phyloP scores from a whole-genome alignment of 2,329 filamentous ascomycete species.

The Sphaceloma murrayae region DNA sequence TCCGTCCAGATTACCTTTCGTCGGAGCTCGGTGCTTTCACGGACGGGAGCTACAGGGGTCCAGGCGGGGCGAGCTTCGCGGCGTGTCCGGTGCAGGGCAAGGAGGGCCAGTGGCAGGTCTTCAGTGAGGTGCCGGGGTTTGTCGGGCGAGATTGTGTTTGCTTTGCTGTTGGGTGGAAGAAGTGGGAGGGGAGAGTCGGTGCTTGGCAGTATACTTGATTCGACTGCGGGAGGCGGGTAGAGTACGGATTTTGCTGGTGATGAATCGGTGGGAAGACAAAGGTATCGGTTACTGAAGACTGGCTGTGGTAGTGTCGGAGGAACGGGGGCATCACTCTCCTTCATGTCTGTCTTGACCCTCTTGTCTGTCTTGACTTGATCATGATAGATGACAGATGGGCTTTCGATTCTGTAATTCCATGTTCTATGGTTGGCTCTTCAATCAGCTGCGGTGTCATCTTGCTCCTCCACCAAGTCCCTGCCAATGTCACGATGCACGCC shows the following conservation, averaged over 20 bases:
- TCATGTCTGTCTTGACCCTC: neutral
- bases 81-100: conserved; percentile 20
- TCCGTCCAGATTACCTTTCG: conserved; percentile 16
- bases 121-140: conserved; percentile 17
- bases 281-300: neutral
- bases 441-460: too few species aligned
- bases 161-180: conserved; percentile 15
- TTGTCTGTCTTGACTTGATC: too few species aligned
- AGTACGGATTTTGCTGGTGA: neutral
- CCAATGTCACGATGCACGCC: neutral
- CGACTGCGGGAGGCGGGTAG: neutral
- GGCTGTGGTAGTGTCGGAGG: too few species aligned
- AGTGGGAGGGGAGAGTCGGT: conserved; percentile 15
- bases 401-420: neutral
- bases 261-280: neutral
- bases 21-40: conserved; percentile 18
- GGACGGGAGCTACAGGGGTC: conserved; percentile 20
- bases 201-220: conserved; percentile 21
- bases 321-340: too few species aligned
- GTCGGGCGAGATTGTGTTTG: conserved; percentile 15
- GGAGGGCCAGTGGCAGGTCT: conserved; percentile 18
- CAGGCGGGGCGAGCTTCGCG: conserved; percentile 18
- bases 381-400: too few species aligned
- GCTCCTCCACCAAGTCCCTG: neutral
- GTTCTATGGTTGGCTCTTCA: too few species aligned